Base-by-base conservation (phyloP, 192 early-diverging fungal genomes). In the Jimgerdemannia lactiflua region DNA sequence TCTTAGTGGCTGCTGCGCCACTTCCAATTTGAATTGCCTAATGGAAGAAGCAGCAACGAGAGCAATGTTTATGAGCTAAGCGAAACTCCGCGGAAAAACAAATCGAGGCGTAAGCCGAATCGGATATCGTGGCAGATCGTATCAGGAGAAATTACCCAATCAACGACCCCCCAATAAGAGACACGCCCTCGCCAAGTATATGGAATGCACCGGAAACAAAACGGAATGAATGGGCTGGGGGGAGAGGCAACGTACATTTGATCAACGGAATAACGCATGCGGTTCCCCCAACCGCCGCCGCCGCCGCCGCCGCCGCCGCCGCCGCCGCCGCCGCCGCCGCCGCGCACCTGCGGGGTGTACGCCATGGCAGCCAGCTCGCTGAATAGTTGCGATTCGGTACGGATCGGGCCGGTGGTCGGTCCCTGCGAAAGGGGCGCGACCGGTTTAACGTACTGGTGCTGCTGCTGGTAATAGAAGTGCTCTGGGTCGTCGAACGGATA, bases 1-100 rank as follows among this genome's bases (percentile, higher is more conserved):
- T 67, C 89, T 77, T 49, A 86, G 77, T 41, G 92, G 93, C 72
- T 92, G 91, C 75, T 93, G 92, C 3, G 88, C 88, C 74, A 94
- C 87, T 49, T 85, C 78, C 39, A 93, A 84, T 43, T 82, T 79
- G 71, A 84, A 91, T 9, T 77, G 77, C 44, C 82, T 86, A 41
- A 18, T 18, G 19, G 64, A 18, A 18, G 64, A 14, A 14, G 64
- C 1, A 18, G 64, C 64, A 65, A 65, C 14, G 64, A 19, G 64
- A 29, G 29, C 29, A 29, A 29, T 29, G 29, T 29, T 29, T 29
- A 29, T 29, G 29, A 29, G 29, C 29, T 29, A 29, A 29, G 29
- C 29, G 29, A 29, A 29, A 29, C 29, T 29, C 29, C 49, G 49
- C 49, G 49, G 49, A 59, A 59, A 59, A 59, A 59, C 6, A 59